Evolutionary conservation across 2,329 filamentous ascomycete genomes (phyloP).

Genomic region (Diaporthe eres): DNA sequence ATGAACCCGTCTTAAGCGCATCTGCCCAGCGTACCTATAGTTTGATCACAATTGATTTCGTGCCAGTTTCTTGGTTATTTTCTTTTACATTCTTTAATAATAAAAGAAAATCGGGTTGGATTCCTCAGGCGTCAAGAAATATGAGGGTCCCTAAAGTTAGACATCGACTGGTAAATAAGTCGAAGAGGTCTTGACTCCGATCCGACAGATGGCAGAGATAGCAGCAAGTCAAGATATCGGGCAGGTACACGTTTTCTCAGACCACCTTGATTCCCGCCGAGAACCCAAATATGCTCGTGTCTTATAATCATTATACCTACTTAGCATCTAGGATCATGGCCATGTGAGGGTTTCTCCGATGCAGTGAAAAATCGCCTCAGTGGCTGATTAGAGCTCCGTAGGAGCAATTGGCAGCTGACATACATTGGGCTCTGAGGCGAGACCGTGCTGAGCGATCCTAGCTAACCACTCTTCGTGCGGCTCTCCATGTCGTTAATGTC

Average conservation of each 20-base stretch:
- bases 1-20: neutral
- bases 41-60: neutral
- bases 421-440: neutral
- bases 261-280: neutral
- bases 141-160: neutral
- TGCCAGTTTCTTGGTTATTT: neutral
- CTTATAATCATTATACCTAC: neutral
- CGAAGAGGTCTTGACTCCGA: neutral
- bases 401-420: neutral
- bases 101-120: too few relatives aligned
- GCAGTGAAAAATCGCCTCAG: neutral
- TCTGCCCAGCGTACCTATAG: neutral
- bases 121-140: neutral
- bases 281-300: neutral
- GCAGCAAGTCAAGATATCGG: too few relatives aligned
- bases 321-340: neutral
- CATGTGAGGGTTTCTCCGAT: neutral
- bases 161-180: neutral
- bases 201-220: neutral
- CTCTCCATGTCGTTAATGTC: neutral
- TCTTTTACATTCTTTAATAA: too few relatives aligned
- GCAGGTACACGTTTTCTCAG: neutral
- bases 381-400: neutral
- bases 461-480: too few relatives aligned
- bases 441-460: neutral